These are phyloP conservation scores for Serendipita sp. DNA, from an alignment of 768 basidiomycete genomes.

Conservation along the genomic window DNA sequence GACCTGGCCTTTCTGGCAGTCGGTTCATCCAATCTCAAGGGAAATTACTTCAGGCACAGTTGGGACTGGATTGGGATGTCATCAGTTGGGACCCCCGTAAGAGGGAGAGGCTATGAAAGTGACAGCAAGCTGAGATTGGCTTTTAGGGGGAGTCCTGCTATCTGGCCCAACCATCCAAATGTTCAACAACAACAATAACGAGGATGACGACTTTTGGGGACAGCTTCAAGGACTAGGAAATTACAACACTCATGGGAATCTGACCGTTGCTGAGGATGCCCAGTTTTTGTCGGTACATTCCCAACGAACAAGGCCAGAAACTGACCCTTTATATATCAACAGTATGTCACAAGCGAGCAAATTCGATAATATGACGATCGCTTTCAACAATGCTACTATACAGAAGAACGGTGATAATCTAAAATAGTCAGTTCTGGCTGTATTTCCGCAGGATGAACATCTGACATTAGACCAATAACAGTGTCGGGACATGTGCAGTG, in stretches of 20 bases:
- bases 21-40: not conserved
- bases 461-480: not conserved
- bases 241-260: not conserved
- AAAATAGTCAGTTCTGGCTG: not conserved
- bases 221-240: not conserved
- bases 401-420: slow-evolving; percentile 1
- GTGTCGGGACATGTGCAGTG: slow-evolving; percentile 1
- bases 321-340: not conserved
- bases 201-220: not conserved
- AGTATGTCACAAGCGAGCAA: not conserved
- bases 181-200: not conserved
- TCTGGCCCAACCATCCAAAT: not conserved
- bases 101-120: not conserved
- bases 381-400: not conserved
- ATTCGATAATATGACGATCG: slow-evolving; percentile 3
- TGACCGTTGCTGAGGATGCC: not conserved
- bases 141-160: not conserved
- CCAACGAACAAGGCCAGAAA: not conserved
- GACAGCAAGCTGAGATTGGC: not conserved
- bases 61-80: not conserved
- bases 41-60: not conserved
- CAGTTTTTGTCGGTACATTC: not conserved
- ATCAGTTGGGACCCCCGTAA: not conserved
- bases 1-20: not conserved
- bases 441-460: not conserved